Conservation (phyloP, 2,329 filamentous ascomycete genomes). For the Plenodomus lindquistii region DNA sequence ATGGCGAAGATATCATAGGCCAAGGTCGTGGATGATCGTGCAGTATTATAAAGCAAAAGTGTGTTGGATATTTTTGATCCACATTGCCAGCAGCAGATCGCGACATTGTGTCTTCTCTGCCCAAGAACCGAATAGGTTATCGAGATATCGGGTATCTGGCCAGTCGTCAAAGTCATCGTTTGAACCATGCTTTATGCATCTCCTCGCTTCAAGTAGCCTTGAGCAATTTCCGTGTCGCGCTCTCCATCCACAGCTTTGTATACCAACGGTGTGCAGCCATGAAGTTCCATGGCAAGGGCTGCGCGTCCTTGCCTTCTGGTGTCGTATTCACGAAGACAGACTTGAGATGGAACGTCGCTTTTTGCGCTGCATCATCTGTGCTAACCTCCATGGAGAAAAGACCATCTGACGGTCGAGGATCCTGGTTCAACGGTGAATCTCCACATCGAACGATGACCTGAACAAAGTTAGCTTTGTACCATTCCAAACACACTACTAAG, state of each 20-base stretch:
- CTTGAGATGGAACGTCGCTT: constrained; percentile 46
- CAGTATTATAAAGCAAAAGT: no score
- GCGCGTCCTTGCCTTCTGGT: constrained; percentile 34
- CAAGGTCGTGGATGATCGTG: no score
- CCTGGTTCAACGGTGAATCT: constrained; percentile 39
- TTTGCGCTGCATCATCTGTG: constrained; percentile 40
- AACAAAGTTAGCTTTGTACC: constrained; percentile 8
- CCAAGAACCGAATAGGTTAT: no score
- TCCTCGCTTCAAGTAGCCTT: no score
- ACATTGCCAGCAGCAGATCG: no score
- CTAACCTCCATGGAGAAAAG: constrained; percentile 47
- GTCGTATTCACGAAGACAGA: constrained; percentile 46
- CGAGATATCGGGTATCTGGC: no score
- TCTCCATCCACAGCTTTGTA: constrained; percentile 49
- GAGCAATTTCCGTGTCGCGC: constrained; percentile 43
- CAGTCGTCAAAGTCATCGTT: no score
- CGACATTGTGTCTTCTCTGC: no score
- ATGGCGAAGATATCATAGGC: no score
- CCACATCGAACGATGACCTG: constrained; percentile 46
- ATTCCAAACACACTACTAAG: constrained; percentile 1
- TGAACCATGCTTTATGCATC: no score
- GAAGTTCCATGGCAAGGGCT: constrained; percentile 35
- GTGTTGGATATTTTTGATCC: no score
- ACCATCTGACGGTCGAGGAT: constrained; percentile 39
- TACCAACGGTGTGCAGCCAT: constrained; percentile 42